Conservation (phyloP, 2,329 filamentous ascomycete species). For the Talaromyces sp. region DNA sequence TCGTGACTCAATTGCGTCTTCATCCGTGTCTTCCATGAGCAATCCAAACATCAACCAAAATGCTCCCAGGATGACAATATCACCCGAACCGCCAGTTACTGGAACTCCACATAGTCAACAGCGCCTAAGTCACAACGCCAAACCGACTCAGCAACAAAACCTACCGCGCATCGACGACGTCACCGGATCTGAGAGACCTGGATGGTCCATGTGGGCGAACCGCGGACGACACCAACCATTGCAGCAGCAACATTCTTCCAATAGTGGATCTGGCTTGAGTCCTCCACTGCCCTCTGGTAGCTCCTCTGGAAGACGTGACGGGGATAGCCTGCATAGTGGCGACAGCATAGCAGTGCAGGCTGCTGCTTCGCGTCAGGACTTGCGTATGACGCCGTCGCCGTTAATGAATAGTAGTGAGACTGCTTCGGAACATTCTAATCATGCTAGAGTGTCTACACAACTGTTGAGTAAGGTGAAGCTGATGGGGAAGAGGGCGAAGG, state of each 20-base stretch:
- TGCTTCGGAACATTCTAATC: slow-evolving; percentile 17
- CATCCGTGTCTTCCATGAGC: slow-evolving; percentile 11
- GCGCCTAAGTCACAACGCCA: not conserved
- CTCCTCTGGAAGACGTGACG: slow-evolving; percentile 11
- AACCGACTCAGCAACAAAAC: not conserved
- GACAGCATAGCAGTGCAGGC: slow-evolving; percentile 20
- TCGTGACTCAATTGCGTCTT: slow-evolving; percentile 7
- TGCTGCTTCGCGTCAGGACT: slow-evolving; percentile 15
- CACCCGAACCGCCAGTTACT: not conserved
- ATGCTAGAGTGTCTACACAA: slow-evolving; percentile 12
- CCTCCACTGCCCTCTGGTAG: not conserved
- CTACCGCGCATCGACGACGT: not conserved
- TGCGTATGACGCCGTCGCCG: slow-evolving; percentile 11
- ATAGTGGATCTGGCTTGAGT: not conserved
- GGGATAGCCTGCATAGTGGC: slow-evolving; percentile 16
- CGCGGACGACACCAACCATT: not conserved
- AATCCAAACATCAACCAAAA: not conserved
- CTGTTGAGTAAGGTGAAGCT: slow-evolving; percentile 17
- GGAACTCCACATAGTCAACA: not conserved
- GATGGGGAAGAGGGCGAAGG: slow-evolving; percentile 9
- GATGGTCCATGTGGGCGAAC: slow-evolving; percentile 10
- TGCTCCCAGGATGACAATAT: not conserved
- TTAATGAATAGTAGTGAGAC: slow-evolving; percentile 13
- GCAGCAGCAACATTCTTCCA: not conserved
- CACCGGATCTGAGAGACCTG: not conserved